These are phyloP conservation scores for Xerophyta viscosa DNA, from an alignment of 106 monocot genomes.

Conservation along the genomic window DNA sequence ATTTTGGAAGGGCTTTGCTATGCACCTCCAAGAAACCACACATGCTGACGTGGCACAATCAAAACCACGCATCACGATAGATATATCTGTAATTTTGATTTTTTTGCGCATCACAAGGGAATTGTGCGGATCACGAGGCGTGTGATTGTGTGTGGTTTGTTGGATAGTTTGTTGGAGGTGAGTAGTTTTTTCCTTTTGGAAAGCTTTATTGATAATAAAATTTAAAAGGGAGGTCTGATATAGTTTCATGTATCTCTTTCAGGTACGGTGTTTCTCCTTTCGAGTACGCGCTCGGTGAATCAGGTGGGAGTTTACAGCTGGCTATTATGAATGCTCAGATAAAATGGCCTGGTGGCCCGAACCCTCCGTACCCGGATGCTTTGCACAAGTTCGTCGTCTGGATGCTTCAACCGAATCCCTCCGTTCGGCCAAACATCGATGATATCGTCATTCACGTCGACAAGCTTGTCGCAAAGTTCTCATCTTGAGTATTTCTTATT, in stretches of 20 bases:
- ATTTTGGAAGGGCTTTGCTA: too few species aligned
- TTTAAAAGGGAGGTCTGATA: too few species aligned
- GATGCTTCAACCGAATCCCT: constrained; percentile 84
- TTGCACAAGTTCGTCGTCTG: constrained; percentile 75
- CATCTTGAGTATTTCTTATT: too few species aligned
- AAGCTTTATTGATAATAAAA: not conserved
- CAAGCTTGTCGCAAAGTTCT: constrained; percentile 75
- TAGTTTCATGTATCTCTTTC: not conserved
- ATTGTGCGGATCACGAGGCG: too few species aligned
- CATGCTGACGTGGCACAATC: too few species aligned
- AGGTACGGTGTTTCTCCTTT: constrained; percentile 94
- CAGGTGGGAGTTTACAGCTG: constrained; percentile 75
- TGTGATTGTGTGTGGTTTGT: too few species aligned
- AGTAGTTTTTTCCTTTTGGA: too few species aligned
- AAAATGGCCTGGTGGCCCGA: constrained; percentile 70
- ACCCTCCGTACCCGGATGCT: constrained; percentile 71
- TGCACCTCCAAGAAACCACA: too few species aligned
- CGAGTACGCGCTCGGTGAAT: constrained; percentile 81
- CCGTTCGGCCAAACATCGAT: constrained; percentile 68
- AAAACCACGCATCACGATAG: too few species aligned
- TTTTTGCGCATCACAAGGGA: too few species aligned
- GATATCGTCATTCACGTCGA: constrained; percentile 88
- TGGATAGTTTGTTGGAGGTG: too few species aligned
- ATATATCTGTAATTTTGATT: too few species aligned
- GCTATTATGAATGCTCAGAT: constrained; percentile 72